These are phyloP conservation scores for Paramecium pentaurelia DNA, from an alignment of 73 alveolate genomes.

Conservation along the genomic window DNA sequence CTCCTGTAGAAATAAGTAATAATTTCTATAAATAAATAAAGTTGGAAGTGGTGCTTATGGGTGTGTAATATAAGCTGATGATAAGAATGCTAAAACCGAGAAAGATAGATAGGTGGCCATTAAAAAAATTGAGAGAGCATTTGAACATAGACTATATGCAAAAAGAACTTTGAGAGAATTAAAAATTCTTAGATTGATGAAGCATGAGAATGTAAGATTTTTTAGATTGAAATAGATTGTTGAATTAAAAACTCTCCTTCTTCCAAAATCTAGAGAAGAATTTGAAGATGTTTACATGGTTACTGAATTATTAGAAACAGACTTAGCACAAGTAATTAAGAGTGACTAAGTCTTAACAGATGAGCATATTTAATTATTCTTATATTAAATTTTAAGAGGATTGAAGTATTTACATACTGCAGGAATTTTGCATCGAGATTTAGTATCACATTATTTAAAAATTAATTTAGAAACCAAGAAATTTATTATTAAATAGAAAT, in stretches of 20 bases:
- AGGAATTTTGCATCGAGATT: slow-evolving; percentile 80
- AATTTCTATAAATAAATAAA: too few relatives aligned
- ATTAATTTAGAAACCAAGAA: slow-evolving; percentile 54
- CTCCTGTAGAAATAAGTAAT: slow-evolving; percentile 35
- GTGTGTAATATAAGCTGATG: slow-evolving; percentile 81
- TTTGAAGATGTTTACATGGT: slow-evolving; percentile 79
- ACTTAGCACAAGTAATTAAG: slow-evolving; percentile 81
- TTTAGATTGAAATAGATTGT: not conserved
- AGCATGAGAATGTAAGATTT: slow-evolving; percentile 75
- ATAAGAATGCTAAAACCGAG: slow-evolving; percentile 60
- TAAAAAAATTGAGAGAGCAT: slow-evolving; percentile 72
- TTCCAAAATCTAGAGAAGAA: slow-evolving; percentile 66
- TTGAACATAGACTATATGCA: slow-evolving; percentile 67
- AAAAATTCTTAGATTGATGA: slow-evolving; percentile 68
- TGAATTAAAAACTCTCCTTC: slow-evolving; percentile 55
- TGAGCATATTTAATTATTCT: slow-evolving; percentile 82
- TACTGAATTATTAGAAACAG: slow-evolving; percentile 94
- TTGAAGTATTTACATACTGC: slow-evolving; percentile 86
- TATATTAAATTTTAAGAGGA: slow-evolving; percentile 86
- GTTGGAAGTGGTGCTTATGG: slow-evolving; percentile 91
- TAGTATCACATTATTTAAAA: slow-evolving; percentile 4
- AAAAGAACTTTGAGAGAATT: slow-evolving; percentile 78
- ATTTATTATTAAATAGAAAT: slow-evolving; percentile 45
- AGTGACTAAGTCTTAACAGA: slow-evolving; percentile 84
- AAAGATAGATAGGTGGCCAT: slow-evolving; percentile 72